These are phyloP conservation scores for Leptographium procerum DNA, from an alignment of 2,329 filamentous ascomycete species.

Conservation along the genomic window DNA sequence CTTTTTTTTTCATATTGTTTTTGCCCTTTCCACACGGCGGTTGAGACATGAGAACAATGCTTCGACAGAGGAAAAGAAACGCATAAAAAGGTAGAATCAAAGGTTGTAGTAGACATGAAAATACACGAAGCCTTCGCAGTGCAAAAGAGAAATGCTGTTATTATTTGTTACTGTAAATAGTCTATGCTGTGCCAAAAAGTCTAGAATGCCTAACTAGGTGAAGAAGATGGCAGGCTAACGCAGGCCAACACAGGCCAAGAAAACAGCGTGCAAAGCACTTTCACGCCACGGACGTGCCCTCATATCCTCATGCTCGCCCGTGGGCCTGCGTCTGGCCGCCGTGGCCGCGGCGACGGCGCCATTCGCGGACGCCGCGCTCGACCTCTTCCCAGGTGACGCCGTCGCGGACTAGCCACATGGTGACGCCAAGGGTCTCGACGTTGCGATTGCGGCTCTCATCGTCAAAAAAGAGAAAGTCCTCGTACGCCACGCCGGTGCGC, in stretches of 20 bases:
- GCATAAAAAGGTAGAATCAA: not conserved
- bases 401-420: conserved; percentile 71
- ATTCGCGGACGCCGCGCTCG: conserved; percentile 67
- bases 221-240: too few relatives aligned
- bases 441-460: conserved; percentile 81
- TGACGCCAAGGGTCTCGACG: conserved; percentile 67
- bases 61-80: not conserved
- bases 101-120: not conserved
- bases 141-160: too few relatives aligned
- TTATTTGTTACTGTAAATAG: too few relatives aligned
- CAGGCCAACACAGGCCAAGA: too few relatives aligned
- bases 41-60: not conserved
- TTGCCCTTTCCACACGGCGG: not conserved
- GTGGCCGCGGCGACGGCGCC: conserved; percentile 58
- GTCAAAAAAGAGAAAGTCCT: conserved; percentile 93
- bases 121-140: not conserved
- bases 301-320: not conserved
- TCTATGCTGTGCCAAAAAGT: not conserved
- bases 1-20: not conserved
- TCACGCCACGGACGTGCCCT: too few relatives aligned
- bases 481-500: conserved; percentile 57
- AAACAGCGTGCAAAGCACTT: too few relatives aligned
- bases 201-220: not conserved
- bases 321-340: not conserved
- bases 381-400: conserved; percentile 68